Evolutionary conservation across 2,329 filamentous ascomycete genomes (phyloP).

Genomic region (Monilinia aucupariae): DNA sequence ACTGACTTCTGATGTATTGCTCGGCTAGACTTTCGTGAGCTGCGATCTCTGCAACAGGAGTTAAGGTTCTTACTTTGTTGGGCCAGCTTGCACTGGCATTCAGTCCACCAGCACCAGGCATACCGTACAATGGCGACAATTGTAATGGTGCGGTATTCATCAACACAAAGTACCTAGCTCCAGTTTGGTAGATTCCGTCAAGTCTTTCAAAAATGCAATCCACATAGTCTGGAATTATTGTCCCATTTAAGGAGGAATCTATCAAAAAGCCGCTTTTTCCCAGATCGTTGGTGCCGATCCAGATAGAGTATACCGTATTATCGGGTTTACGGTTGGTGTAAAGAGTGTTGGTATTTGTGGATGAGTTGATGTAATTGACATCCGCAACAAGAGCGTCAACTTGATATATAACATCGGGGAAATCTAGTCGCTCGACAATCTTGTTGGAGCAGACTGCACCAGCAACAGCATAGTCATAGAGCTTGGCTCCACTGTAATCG

Average conservation of each 20-base stretch:
- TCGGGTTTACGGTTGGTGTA: slow-evolving; percentile 44
- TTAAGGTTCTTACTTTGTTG: slow-evolving; percentile 27
- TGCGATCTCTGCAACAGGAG: background rate
- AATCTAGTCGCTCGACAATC: slow-evolving; percentile 53
- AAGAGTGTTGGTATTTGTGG: slow-evolving; percentile 36
- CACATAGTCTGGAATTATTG: slow-evolving; percentile 58
- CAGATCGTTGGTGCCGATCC: slow-evolving; percentile 79
- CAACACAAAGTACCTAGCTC: slow-evolving; percentile 66
- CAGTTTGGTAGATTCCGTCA: slow-evolving; percentile 57
- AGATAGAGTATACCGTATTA: slow-evolving; percentile 68
- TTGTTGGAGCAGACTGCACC: slow-evolving; percentile 69
- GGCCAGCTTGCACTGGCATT: slow-evolving; percentile 43
- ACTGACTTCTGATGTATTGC: slow-evolving; percentile 45
- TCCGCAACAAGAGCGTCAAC: slow-evolving; percentile 53
- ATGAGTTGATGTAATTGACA: slow-evolving; percentile 34
- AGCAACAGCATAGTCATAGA: slow-evolving; percentile 65
- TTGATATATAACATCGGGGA: slow-evolving; percentile 60
- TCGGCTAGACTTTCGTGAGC: slow-evolving; percentile 39
- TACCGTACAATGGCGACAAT: slow-evolving; percentile 60
- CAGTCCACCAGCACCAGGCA: slow-evolving; percentile 41
- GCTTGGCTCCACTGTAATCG: slow-evolving; percentile 49
- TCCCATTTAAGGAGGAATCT: slow-evolving; percentile 52
- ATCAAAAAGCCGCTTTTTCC: slow-evolving; percentile 60
- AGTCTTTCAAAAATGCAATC: slow-evolving; percentile 63
- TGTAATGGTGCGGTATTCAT: slow-evolving; percentile 65